A percentile compares a stretch with the other conserved stretches of the same genome.
Evolutionary conservation across 257 asterid genomes (phyloP).

Genomic region (Jasminum sambac): DNA sequence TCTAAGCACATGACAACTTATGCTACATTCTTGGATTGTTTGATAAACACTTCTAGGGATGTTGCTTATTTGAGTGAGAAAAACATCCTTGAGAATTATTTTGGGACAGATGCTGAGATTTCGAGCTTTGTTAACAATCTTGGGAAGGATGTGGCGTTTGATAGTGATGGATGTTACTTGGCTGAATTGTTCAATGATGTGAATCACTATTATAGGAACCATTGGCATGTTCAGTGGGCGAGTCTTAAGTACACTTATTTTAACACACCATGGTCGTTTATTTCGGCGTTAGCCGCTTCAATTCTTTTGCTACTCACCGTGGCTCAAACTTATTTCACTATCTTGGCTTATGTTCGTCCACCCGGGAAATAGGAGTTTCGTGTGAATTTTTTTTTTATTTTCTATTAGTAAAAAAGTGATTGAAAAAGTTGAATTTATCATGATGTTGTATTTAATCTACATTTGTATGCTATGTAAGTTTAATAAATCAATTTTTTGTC

Average conservation of each 20-base stretch:
- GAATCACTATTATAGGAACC: conserved; percentile 52
- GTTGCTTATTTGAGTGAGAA: conserved; percentile 55
- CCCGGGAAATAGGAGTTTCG: neutral
- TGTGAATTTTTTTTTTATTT: too few relatives aligned
- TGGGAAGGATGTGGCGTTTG: conserved; percentile 82
- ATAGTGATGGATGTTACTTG: conserved; percentile 56
- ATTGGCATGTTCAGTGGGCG: conserved; percentile 78
- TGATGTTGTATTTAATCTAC: too few relatives aligned
- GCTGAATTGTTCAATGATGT: conserved; percentile 61
- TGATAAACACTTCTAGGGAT: conserved; percentile 60
- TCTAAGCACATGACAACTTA: conserved; percentile 81
- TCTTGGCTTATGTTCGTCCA: conserved; percentile 43
- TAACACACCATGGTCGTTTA: conserved; percentile 83
- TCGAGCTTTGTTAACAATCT: conserved; percentile 62
- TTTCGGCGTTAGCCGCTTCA: conserved; percentile 77
- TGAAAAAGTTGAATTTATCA: too few relatives aligned
- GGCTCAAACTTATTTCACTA: conserved; percentile 58
- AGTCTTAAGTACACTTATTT: conserved; percentile 79
- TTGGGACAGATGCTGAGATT: conserved; percentile 77
- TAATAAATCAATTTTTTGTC: too few relatives aligned
- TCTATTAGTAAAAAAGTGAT: too few relatives aligned
- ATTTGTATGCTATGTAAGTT: too few relatives aligned
- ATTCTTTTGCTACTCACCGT: conserved; percentile 61
- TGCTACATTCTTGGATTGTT: conserved; percentile 65
- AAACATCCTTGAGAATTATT: conserved; percentile 67